These are phyloP conservation scores for Geosiphon pyriformis DNA, from an alignment of 192 early-diverging fungal genomes.

Conservation along the genomic window DNA sequence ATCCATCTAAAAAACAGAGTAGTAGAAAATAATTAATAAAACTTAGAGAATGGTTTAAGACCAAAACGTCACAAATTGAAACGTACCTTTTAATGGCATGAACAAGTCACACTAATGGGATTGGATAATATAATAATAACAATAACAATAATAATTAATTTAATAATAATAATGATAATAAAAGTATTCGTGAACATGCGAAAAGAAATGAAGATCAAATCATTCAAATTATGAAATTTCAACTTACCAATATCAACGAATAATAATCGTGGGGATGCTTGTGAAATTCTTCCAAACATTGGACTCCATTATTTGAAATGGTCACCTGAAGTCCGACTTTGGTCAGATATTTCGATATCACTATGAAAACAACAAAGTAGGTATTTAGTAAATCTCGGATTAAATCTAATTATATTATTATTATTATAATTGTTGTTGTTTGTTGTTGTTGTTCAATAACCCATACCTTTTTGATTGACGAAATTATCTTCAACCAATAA, in stretches of 20 bases:
- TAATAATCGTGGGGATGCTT: constrained; percentile 39
- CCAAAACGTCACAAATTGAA: not conserved
- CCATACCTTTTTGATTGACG: constrained; percentile 46
- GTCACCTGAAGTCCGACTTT: constrained; percentile 44
- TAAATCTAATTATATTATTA: not conserved
- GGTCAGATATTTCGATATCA: constrained; percentile 42
- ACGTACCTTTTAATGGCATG: constrained; percentile 51
- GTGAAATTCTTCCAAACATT: constrained; percentile 43
- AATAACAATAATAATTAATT: not conserved
- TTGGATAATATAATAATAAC: not conserved
- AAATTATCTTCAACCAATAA: constrained; percentile 53
- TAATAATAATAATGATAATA: too few relatives aligned
- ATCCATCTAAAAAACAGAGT: constrained; percentile 37
- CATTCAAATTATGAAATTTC: too few relatives aligned
- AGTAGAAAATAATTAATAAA: not conserved
- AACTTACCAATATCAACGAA: constrained; percentile 42
- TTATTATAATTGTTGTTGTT: not conserved
- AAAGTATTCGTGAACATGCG: too few relatives aligned
- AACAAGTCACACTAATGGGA: constrained; percentile 44
- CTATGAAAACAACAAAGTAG: constrained; percentile 11
- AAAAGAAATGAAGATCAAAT: too few relatives aligned
- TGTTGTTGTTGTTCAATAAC: not conserved
- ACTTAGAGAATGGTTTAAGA: not conserved
- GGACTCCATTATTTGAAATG: constrained; percentile 42
- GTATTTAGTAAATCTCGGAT: not conserved